Percentiles rank a stretch among this genome's conserved stretches.
Conservation (phyloP, 1,284 basidiomycete genomes). For the Coniferiporia sulphurascens region DNA sequence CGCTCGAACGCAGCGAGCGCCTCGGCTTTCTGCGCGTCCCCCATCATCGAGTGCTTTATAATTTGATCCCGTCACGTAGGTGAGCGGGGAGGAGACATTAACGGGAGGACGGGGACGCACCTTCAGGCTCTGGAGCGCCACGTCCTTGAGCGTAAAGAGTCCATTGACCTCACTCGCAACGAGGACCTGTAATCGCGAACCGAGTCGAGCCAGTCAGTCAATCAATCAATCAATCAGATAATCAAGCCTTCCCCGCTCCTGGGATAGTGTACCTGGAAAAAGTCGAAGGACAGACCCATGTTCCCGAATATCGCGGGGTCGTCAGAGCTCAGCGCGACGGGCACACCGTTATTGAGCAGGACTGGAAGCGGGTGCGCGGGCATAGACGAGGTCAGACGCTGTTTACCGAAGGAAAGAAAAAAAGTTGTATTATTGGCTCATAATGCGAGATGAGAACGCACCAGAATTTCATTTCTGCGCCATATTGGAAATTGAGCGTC, state of each 20-base stretch:
- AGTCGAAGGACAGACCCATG: constrained; percentile 70
- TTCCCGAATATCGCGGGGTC: constrained; percentile 76
- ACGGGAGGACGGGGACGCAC: constrained; percentile 28
- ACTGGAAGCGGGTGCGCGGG: constrained; percentile 67
- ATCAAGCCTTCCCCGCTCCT: constrained; percentile 8
- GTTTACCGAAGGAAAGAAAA: neutral
- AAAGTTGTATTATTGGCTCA: no score
- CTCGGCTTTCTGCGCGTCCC: constrained; percentile 39
- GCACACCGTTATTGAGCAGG: constrained; percentile 64
- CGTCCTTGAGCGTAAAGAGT: constrained; percentile 50
- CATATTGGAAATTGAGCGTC: neutral
- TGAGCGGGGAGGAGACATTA: neutral
- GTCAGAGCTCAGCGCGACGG: constrained; percentile 66
- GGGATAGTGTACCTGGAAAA: constrained; percentile 50
- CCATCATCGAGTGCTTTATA: constrained; percentile 50
- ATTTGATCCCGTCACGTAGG: neutral
- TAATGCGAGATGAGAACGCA: constrained; percentile 26
- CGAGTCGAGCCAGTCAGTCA: constrained; percentile 12
- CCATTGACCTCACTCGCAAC: constrained; percentile 62
- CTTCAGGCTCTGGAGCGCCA: constrained; percentile 62
- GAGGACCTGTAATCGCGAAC: constrained; percentile 41
- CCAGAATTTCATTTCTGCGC: constrained; percentile 62
- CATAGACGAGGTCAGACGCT: constrained; percentile 71
- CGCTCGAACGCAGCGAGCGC: constrained; percentile 46
- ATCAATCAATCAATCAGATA: no score